phyloP scores from a whole-genome alignment of 140 eudicot species.

The Erigeron philadelphicus region DNA sequence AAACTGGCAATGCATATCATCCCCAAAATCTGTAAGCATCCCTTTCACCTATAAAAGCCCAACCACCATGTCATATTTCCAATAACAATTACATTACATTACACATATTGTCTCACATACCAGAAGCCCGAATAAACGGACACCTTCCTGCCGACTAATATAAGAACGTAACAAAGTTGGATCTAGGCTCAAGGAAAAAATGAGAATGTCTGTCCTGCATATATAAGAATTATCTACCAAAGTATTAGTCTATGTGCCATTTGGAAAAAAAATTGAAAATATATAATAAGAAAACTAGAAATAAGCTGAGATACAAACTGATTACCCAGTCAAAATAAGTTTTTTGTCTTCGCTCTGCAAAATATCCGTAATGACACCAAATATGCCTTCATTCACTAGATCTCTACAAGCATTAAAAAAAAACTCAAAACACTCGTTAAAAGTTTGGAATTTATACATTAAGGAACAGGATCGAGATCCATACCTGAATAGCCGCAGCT shows the following conservation, averaged over 20 bases:
- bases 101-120: constrained; percentile 34
- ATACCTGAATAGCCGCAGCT: constrained; percentile 82
- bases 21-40: constrained; percentile 91
- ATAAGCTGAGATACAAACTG: constrained; percentile 18
- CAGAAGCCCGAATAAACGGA: constrained; percentile 78
- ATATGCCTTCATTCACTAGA: constrained; percentile 75
- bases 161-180: constrained; percentile 70
- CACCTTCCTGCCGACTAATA: constrained; percentile 74
- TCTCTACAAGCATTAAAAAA: constrained; percentile 55
- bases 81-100: constrained; percentile 6
- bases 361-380: constrained; percentile 61
- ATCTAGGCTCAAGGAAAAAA: constrained; percentile 77
- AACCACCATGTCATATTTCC: constrained; percentile 15
- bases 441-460: constrained; percentile 1
- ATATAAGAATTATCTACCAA: constrained; percentile 37
- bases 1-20: constrained; percentile 97
- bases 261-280: neutral
- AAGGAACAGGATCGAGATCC: neutral
- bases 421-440: constrained; percentile 19
- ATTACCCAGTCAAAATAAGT: constrained; percentile 90
- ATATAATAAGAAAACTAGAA: neutral
- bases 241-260: constrained; percentile 21
- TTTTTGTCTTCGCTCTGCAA: constrained; percentile 77
- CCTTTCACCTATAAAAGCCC: constrained; percentile 67
- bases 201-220: constrained; percentile 99